These are phyloP conservation scores for Aotearoamyces nothofagi DNA, from an alignment of 2,329 filamentous ascomycete genomes.

Conservation along the genomic window DNA sequence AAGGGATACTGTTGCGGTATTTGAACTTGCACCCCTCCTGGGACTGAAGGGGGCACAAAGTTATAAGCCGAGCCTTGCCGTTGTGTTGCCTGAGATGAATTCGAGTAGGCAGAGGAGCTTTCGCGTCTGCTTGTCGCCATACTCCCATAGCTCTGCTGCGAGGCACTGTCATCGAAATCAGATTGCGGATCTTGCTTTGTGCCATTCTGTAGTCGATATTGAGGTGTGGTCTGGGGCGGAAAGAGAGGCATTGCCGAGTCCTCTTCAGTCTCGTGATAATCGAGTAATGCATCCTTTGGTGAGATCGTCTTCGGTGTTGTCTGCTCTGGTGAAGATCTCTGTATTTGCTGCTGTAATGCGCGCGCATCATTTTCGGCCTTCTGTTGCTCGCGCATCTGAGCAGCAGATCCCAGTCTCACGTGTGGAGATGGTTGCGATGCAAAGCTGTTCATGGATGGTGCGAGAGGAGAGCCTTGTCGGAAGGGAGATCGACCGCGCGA, in stretches of 20 bases:
- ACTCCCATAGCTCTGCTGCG: conserved; percentile 25
- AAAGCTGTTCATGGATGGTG: conserved; percentile 25
- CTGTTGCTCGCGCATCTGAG: conserved; percentile 43
- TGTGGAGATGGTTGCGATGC: conserved; percentile 15
- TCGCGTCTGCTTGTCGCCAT: conserved; percentile 25
- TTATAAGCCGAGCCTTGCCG: conserved; percentile 22
- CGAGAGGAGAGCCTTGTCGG: conserved; percentile 51
- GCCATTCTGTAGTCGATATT: conserved; percentile 22
- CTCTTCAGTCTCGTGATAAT: conserved; percentile 65
- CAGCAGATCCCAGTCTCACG: conserved; percentile 34
- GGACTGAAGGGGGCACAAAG: conserved; percentile 27
- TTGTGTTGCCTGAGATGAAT: conserved; percentile 14
- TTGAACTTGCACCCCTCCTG: conserved; percentile 11
- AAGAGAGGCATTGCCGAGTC: conserved; percentile 62
- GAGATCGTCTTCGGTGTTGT: conserved; percentile 76
- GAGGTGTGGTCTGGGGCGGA: conserved; percentile 36
- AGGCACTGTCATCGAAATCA: conserved; percentile 20
- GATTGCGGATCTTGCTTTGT: conserved; percentile 11
- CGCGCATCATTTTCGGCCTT: conserved; percentile 43
- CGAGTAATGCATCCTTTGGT: conserved; percentile 78
- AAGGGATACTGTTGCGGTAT: conserved; percentile 20
- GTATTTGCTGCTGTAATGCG: conserved; percentile 24
- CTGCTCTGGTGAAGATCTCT: conserved; percentile 20
- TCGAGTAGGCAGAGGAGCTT: conserved; percentile 19
- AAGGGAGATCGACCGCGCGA: conserved; percentile 69